Percentiles rank a stretch among this genome's conserved stretches.
Conservation (phyloP, 1,284 basidiomycete species). For the Abortiporus biennis region DNA sequence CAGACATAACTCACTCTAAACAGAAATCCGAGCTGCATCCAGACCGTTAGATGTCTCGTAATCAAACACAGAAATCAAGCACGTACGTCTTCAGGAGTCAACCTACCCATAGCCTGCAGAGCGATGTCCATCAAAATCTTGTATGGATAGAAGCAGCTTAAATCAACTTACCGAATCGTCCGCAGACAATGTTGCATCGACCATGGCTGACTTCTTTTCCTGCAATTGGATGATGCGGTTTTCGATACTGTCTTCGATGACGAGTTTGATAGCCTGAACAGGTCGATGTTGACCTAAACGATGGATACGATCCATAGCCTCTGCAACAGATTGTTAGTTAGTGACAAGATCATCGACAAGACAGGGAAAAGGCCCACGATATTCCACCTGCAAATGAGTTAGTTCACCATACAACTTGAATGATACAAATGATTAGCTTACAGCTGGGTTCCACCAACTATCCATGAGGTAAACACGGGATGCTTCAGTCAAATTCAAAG, state of each 20-base stretch:
- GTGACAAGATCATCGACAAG: background rate
- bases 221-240: slow-evolving; percentile 92
- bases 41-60: background rate
- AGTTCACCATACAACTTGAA: too few species aligned
- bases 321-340: slow-evolving; percentile 32
- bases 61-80: too few species aligned
- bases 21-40: slow-evolving; percentile 60
- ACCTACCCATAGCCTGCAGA: slow-evolving; percentile 75
- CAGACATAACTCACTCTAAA: slow-evolving; percentile 66
- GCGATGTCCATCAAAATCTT: slow-evolving; percentile 12
- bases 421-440: slow-evolving; percentile 28
- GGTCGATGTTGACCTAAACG: slow-evolving; percentile 90
- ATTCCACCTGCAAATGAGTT: slow-evolving; percentile 47
- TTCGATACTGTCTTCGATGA: slow-evolving; percentile 96
- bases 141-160: background rate
- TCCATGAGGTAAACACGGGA: slow-evolving; percentile 91
- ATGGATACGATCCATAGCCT: slow-evolving; percentile 97
- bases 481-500: slow-evolving; percentile 89
- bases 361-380: slow-evolving; percentile 40
- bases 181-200: slow-evolving; percentile 71
- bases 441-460: slow-evolving; percentile 91
- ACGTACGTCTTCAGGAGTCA: slow-evolving; percentile 86
- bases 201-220: slow-evolving; percentile 89
- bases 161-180: slow-evolving; percentile 60
- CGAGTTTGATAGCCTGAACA: slow-evolving; percentile 89